Conservation (phyloP, 371 early-diverging fungal genomes). For the Smittium mucronatum region DNA sequence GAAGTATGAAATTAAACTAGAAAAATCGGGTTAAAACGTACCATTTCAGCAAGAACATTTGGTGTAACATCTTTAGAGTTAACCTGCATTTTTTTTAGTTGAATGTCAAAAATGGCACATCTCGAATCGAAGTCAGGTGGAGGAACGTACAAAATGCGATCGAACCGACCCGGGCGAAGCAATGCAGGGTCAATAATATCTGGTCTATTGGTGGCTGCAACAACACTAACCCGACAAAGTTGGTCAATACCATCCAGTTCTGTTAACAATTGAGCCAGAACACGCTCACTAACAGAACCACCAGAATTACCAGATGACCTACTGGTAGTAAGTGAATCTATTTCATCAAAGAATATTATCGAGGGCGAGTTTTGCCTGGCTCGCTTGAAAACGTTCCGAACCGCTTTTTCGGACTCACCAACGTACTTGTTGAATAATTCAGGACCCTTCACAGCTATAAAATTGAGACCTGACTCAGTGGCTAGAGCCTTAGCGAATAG, state of each 20-base stretch:
- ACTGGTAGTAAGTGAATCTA: conserved; percentile 89
- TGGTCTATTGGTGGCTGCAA: conserved; percentile 98
- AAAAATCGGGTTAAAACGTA: conserved; percentile 23
- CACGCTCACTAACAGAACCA: conserved; percentile 80
- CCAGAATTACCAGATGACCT: conserved; percentile 35
- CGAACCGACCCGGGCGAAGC: conserved; percentile 92
- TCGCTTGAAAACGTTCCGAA: conserved; percentile 85
- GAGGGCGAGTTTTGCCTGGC: conserved; percentile 90
- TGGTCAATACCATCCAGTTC: conserved; percentile 96
- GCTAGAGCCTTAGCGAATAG: conserved; percentile 96
- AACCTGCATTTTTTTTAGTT: conserved; percentile 50
- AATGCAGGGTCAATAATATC: conserved; percentile 93
- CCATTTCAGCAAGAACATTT: conserved; percentile 39
- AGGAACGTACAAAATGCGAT: conserved; percentile 84
- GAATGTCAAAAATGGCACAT: conserved; percentile 67
- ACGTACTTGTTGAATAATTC: conserved; percentile 98
- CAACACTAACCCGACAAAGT: conserved; percentile 84
- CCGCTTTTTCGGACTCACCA: conserved; percentile 95
- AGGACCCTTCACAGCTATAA: conserved; percentile 94
- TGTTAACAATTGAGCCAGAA: conserved; percentile 79
- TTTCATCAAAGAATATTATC: conserved; percentile 97
- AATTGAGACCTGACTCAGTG: conserved; percentile 92
- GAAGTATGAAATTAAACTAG: conserved; percentile 13
- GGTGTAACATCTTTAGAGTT: conserved; percentile 42
- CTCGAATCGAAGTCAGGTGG: conserved; percentile 75